Base-by-base conservation (phyloP, 306 rosid genomes). In the Dalbergia oliveri region DNA sequence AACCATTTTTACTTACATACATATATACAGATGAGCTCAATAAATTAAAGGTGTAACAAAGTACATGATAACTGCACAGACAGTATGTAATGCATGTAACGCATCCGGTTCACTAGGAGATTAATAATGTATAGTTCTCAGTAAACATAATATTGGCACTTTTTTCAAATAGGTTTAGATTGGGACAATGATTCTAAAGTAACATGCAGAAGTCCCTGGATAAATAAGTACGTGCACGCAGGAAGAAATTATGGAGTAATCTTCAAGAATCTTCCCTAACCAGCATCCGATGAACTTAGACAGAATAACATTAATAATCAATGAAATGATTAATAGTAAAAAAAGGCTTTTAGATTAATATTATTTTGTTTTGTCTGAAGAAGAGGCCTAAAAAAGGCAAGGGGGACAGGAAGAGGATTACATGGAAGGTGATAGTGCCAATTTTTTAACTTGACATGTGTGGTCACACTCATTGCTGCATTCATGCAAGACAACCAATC, bases 401-500 rank as follows among this genome's bases (percentile, higher is more conserved):
- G 84, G 87, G 88, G 88, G 89, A 86, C 94, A 79, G 78, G 87
- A 87, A 71, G 90, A 87, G 89, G 88, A 84, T 84, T 87, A 78
- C 82, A 83, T 83, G 84, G 89, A 88, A 85, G 89, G 80, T 81
- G 89, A 87, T 84, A 70, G 82, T 75, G 83, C 75, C 86, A 76
- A 84, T 75, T 49, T 83, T 77, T 76, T 66, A 89, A 81, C 77
- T 82, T 75, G 87, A 84, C 87, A 82, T 84, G 92, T 86, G 87
- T 85, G 76, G 91, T 88, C 93, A 90, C 90, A 86, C 84, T 90
- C 91, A 83, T 62, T 80, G 89, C 80, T 86, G 89, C 92, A 88
- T 87, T 87, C 89, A 87, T 89, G 92, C 88, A 90, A 88, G 89
- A 85, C 90, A 89, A 82, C 90, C 91, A 80, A 83, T 89, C 90